phyloP scores from a whole-genome alignment of 73 alveolate species.

The Uronychia binucleata region DNA sequence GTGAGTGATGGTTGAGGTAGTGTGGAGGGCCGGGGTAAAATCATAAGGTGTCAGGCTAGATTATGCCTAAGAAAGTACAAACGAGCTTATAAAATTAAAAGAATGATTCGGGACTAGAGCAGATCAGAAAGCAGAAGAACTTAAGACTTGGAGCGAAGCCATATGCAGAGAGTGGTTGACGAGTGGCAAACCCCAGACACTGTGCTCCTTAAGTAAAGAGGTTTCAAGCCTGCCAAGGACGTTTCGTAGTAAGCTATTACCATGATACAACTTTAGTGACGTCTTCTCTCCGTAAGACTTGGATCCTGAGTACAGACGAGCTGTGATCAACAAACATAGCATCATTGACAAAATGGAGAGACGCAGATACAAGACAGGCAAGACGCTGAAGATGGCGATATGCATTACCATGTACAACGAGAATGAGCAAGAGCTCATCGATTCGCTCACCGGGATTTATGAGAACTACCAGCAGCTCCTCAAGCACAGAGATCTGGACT shows the following conservation, averaged over 20 bases:
- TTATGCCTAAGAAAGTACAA: no score
- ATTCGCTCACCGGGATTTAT: slow-evolving; percentile 5
- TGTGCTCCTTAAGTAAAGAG: not conserved
- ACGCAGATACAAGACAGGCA: not conserved
- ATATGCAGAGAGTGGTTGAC: no score
- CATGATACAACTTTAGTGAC: not conserved
- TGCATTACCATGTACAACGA: slow-evolving; percentile 61
- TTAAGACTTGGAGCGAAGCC: no score
- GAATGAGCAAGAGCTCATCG: slow-evolving; percentile 28
- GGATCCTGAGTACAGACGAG: not conserved
- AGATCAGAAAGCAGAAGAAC: no score
- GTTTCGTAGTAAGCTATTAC: not conserved
- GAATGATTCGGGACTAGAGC: no score
- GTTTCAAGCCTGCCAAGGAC: slow-evolving; percentile 8
- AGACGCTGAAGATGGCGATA: slow-evolving; percentile 26
- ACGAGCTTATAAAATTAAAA: no score
- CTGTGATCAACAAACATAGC: not conserved
- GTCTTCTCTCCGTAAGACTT: not conserved
- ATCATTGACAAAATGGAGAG: not conserved
- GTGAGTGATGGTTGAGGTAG: no score
- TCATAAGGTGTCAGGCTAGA: no score
- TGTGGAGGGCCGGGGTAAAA: no score
- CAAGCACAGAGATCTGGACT: not conserved
- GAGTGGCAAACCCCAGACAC: not conserved
- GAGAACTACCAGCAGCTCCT: slow-evolving; percentile 3